Base-by-base conservation (phyloP, 345 rosid species). In the Zanthoxylum bungeanum region DNA sequence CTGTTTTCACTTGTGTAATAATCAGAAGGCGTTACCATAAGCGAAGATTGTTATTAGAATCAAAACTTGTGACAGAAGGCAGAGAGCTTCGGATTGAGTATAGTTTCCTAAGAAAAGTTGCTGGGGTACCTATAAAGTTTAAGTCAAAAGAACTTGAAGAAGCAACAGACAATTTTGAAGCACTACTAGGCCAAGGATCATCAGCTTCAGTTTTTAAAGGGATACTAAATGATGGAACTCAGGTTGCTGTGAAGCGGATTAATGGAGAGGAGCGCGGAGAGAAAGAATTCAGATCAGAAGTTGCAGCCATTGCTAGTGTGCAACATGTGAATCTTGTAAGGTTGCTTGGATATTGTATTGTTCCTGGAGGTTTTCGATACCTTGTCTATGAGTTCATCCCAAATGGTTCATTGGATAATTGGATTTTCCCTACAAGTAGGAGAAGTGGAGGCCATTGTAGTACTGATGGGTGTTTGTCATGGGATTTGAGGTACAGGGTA, bases 91-190 rank as follows among this genome's bases (percentile, higher is more conserved):
- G 89, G 36, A 81, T 87, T 21, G 97, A 93, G 68, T 93, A 89
- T 74, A 93, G 96, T 71, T 91, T 93, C 60, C 77, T 93, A 1
- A 66, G 98, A 65, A 89, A 88, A 82, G 96, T 93, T 24, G 96
- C 98, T 0, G 96, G 96, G 5, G 82, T 91, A 11, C 97, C 98
- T 0, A 89, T 76, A 1, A 89, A 80, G 62, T 93, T 89, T 76
- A 76, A 80, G 42, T 75, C 66, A 75, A 84, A 77, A 40, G 97
- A 93, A 72, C 80, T 93, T 0, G 98, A 89, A 71, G 92, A 88
- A 60, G 98, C 97, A 5, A 91, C 97, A 0, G 90, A 87, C 21
- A 79, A 85, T 60, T 93, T 91, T 72, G 72, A 73, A 19, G 62
- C 86, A 3, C 60, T 82, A 53, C 62, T 90, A 36, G 96, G 96